Conservation (phyloP, 345 rosid genomes). For the Eucalyptus marginata region DNA sequence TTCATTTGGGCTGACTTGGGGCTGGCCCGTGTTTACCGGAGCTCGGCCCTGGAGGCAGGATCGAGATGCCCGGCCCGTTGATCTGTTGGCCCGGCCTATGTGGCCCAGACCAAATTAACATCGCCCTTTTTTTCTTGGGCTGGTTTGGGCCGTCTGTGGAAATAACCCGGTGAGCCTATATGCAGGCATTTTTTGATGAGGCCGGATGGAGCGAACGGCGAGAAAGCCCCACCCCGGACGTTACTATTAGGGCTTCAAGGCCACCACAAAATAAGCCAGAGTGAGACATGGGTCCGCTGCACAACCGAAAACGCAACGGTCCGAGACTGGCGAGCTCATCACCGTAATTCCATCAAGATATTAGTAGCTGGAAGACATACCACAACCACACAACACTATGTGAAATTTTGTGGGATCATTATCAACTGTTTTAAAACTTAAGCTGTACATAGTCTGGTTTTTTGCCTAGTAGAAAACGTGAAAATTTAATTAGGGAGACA, state of each 20-base stretch:
- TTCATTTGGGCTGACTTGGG: neutral
- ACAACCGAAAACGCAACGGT: too few species aligned
- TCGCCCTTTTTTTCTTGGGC: neutral
- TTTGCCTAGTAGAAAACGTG: too few species aligned
- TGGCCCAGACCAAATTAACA: neutral
- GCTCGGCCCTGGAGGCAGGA: neutral
- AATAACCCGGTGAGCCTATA: neutral
- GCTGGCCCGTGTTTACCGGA: neutral
- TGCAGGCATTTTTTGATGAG: neutral
- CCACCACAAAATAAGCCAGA: neutral
- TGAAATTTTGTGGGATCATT: too few species aligned
- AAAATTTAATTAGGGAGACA: fast-evolving
- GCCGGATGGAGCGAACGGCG: neutral
- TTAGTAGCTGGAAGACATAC: neutral
- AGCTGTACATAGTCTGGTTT: fast-evolving
- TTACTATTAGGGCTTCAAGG: neutral
- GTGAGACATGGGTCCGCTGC: neutral
- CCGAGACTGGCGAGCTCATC: neutral
- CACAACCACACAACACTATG: fast-evolving
- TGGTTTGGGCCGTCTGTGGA: neutral
- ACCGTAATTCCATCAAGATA: neutral
- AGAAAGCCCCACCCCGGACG: neutral
- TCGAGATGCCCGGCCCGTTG: neutral
- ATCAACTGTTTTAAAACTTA: too few species aligned
- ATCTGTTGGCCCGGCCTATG: neutral